Evolutionary conservation across 305 asterid species (phyloP), one percentile per base, ranked within the genome.

Genomic region (Petunia hybrid): DNA sequence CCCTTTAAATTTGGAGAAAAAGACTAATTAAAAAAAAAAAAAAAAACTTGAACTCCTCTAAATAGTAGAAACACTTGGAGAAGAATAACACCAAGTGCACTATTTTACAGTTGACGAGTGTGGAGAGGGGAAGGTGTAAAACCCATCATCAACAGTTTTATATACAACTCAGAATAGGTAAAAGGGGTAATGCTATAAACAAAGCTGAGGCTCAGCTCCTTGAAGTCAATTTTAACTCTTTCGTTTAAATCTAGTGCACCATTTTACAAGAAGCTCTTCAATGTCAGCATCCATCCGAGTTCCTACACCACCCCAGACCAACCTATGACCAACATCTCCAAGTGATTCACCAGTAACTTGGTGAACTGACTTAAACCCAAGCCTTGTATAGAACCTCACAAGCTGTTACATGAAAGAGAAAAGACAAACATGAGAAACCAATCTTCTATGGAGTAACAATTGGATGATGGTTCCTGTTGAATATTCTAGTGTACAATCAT

Each of bases 241-340:
- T 6, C 84, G 43, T 84, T 88, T 94, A 85, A 96, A 92, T 87
- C 98, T 92, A 51, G 97, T 82, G 80, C 97, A 92, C 99, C 99
- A 96, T 87, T 90, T 94, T 82, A 90, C 62, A 81, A 96, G 89
- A 78, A 96, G 98, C 13, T 88, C 77, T 78, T 91, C 86, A 69
- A 94, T 60, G 8, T 84, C 42, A 31, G 98, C 99, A 85, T 96
- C 97, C 99, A 96, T 96, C 62, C 97, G 86, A 59, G 99, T 96
- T 6, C 99, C 99, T 41, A 92, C 89, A 10, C 99, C 99, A 64
- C 98, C 99, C 99, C 99, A 96, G 13, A 94, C 91, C 71, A 96
- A 80, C 98, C 90, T 92, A 88, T 96, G 95, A 16, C 86, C 84
- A 40, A 88, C 4, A 87, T 96, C 98, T 35, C 92, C 92, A 3